A percentile compares a stretch with the other conserved stretches of the same genome.
Evolutionary conservation across 495 filamentous ascomycete species (phyloP).

Genomic region (Trichocladium uniseriatum): DNA sequence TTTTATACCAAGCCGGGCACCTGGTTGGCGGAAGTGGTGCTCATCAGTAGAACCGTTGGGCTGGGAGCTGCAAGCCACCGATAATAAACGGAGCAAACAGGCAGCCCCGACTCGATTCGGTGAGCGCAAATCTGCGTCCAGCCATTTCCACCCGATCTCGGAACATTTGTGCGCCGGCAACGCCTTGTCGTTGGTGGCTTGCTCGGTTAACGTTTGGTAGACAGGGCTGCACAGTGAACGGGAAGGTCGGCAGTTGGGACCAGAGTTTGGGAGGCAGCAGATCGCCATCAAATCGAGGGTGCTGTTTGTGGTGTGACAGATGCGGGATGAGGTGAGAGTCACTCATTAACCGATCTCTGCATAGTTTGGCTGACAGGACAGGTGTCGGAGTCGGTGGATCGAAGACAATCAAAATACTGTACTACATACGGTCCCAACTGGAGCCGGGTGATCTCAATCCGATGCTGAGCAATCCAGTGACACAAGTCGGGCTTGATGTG

Average conservation of each 20-base stretch:
- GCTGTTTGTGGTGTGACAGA: no score
- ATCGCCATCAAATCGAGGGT: no score
- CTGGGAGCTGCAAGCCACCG: not conserved
- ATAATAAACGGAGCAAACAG: not conserved
- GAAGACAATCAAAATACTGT: not conserved
- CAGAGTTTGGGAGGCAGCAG: no score
- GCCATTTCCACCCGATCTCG: not conserved
- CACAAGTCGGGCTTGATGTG: no score
- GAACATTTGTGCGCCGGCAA: not conserved
- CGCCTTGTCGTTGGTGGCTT: not conserved
- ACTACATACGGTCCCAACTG: not conserved
- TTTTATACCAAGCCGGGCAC: not conserved
- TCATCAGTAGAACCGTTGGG: not conserved
- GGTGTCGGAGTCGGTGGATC: not conserved
- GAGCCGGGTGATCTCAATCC: no score
- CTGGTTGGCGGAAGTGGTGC: not conserved
- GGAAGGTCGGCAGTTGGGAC: no score
- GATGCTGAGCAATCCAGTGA: no score
- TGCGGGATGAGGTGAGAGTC: constrained; percentile 3
- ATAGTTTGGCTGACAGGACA: not conserved
- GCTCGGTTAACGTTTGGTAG: not conserved
- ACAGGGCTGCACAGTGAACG: no score
- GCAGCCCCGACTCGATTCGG: not conserved
- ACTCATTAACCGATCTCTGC: no score
- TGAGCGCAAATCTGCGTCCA: not conserved